Evolutionary conservation across 2,329 filamentous ascomycete species (phyloP).

Genomic region (Mycosphaerella sp.): DNA sequence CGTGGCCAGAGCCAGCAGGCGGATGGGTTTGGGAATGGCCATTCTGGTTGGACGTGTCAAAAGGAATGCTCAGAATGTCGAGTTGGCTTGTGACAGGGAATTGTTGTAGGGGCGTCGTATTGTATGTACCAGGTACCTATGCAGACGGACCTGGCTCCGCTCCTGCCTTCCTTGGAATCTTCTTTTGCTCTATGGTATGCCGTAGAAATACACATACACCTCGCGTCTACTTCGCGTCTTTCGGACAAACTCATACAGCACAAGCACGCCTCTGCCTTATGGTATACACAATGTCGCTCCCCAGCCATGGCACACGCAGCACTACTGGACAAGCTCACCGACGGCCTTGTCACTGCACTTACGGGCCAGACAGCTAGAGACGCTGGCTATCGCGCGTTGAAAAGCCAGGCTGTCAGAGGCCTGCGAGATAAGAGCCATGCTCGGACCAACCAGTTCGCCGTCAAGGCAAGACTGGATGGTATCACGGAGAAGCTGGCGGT

Average conservation of each 20-base stretch:
- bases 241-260: background rate
- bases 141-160: background rate
- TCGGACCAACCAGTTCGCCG: slow-evolving; percentile 47
- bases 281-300: slow-evolving; percentile 5
- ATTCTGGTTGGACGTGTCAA: slow-evolving; percentile 46
- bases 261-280: background rate
- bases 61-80: background rate
- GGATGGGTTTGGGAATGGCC: slow-evolving; percentile 79
- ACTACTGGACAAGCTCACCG: slow-evolving; percentile 57
- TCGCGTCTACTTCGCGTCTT: slow-evolving; percentile 1
- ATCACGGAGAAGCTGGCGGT: slow-evolving; percentile 83
- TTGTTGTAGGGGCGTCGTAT: background rate
- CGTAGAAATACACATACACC: background rate
- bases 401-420: slow-evolving; percentile 37
- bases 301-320: slow-evolving; percentile 63
- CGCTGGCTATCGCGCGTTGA: slow-evolving; percentile 33
- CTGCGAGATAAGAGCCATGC: slow-evolving; percentile 40
- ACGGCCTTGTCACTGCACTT: slow-evolving; percentile 63
- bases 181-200: background rate
- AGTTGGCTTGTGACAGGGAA: too few species aligned
- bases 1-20: slow-evolving; percentile 67
- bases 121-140: too few species aligned
- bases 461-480: slow-evolving; percentile 38
- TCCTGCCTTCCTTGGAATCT: background rate
- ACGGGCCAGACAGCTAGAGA: slow-evolving; percentile 42